Conservation (phyloP, 2,329 filamentous ascomycete species). For the Tolypocladium ophioglossoides region DNA sequence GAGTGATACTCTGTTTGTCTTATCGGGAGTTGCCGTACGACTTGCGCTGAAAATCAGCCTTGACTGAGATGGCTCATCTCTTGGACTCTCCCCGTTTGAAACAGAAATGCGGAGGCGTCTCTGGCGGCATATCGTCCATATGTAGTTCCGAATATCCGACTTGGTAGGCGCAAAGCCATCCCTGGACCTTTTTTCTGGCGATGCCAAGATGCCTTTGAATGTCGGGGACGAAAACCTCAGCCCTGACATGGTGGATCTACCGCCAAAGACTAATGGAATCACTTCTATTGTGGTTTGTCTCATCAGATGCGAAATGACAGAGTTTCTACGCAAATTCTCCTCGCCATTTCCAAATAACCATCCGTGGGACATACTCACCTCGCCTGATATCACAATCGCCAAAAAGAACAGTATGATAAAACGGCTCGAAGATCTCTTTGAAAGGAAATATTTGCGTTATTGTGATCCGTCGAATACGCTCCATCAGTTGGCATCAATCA, state of each 20-base stretch:
- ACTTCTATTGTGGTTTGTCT: not conserved
- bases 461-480: not conserved
- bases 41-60: not conserved
- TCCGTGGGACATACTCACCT: not conserved
- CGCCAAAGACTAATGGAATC: not conserved
- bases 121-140: not conserved
- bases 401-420: not conserved
- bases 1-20: not conserved
- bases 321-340: not conserved
- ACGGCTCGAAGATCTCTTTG: not conserved
- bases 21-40: not conserved
- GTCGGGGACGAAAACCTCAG: not conserved
- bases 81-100: not conserved
- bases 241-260: not conserved
- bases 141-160: not conserved
- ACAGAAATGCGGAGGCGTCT: not conserved
- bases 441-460: not conserved
- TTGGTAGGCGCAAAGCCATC: not conserved
- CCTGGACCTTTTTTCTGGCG: not conserved
- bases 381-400: not conserved
- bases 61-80: not conserved
- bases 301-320: not conserved
- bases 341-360: too few relatives aligned
- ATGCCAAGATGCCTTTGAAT: not conserved
- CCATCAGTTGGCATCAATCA: not conserved